phyloP scores from a whole-genome alignment of 2,329 filamentous ascomycete genomes.

The Fusarium beomiforme region DNA sequence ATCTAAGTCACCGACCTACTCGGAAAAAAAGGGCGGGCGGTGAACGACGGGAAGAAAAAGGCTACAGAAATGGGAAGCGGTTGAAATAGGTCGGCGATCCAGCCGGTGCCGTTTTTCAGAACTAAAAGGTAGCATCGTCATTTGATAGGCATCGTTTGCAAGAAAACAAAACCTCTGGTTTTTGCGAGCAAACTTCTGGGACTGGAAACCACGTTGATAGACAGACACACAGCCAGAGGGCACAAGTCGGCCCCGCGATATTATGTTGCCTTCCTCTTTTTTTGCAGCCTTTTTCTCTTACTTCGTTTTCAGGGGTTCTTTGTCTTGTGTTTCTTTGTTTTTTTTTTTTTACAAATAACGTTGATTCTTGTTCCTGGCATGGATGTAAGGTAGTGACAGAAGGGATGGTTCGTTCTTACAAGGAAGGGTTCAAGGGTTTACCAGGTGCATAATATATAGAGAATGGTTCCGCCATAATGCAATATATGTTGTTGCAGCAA shows the following conservation, averaged over 20 bases:
- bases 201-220: slow-evolving; percentile 43
- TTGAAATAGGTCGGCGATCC: slow-evolving; percentile 39
- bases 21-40: slow-evolving; percentile 33
- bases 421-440: slow-evolving; percentile 39
- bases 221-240: slow-evolving; percentile 45
- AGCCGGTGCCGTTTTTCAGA: slow-evolving; percentile 42
- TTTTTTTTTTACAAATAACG: slow-evolving; percentile 25
- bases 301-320: slow-evolving; percentile 35
- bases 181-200: slow-evolving; percentile 38
- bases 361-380: slow-evolving; percentile 38
- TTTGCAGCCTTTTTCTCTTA: slow-evolving; percentile 38
- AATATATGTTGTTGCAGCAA: slow-evolving; percentile 17
- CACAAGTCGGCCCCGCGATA: slow-evolving; percentile 38
- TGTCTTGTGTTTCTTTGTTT: slow-evolving; percentile 30
- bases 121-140: slow-evolving; percentile 41
- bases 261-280: slow-evolving; percentile 38
- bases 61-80: slow-evolving; percentile 43
- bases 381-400: slow-evolving; percentile 41
- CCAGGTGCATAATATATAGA: slow-evolving; percentile 46
- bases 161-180: slow-evolving; percentile 34
- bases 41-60: slow-evolving; percentile 40
- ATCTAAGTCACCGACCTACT: slow-evolving; percentile 38
- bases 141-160: slow-evolving; percentile 43
- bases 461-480: slow-evolving; percentile 41
- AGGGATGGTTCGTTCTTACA: slow-evolving; percentile 37